Percentiles rank a stretch among this genome's conserved stretches.
phyloP scores from a whole-genome alignment of 495 filamentous ascomycete genomes.

The Aspergillus hancockii region DNA sequence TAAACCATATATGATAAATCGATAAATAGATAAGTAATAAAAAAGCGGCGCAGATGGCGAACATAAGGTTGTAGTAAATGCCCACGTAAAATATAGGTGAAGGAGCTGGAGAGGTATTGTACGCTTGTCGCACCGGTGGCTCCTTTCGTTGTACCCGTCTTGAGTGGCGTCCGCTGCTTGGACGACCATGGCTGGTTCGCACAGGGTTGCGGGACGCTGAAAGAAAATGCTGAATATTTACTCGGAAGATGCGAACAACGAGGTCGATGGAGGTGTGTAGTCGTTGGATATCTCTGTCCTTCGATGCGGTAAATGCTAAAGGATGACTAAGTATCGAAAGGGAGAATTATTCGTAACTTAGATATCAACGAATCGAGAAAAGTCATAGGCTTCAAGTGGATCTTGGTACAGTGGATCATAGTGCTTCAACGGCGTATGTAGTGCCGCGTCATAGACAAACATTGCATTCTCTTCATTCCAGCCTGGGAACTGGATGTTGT shows the following conservation, averaged over 20 bases:
- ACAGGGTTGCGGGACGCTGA: background rate
- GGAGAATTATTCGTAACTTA: background rate
- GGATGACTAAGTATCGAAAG: background rate
- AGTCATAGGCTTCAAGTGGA: background rate
- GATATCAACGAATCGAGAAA: background rate
- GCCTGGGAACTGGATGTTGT: background rate
- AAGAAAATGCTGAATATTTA: background rate
- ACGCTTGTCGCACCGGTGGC: too few species aligned
- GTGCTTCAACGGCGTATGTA: background rate
- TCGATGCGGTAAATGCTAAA: background rate
- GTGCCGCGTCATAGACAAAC: background rate
- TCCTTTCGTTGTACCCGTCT: background rate
- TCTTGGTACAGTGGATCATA: background rate
- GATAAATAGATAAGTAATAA: too few species aligned
- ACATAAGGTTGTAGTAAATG: too few species aligned
- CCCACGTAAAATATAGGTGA: too few species aligned
- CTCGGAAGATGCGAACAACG: background rate
- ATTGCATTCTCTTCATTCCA: background rate
- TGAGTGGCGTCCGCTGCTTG: background rate
- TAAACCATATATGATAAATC: too few species aligned
- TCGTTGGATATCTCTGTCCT: background rate
- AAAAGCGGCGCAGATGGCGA: too few species aligned
- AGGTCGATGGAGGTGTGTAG: background rate
- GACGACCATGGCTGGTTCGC: background rate
- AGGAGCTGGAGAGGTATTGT: too few species aligned